Conservation (phyloP, 2,329 filamentous ascomycete genomes). For the Pseudogymnoascus destructans region DNA sequence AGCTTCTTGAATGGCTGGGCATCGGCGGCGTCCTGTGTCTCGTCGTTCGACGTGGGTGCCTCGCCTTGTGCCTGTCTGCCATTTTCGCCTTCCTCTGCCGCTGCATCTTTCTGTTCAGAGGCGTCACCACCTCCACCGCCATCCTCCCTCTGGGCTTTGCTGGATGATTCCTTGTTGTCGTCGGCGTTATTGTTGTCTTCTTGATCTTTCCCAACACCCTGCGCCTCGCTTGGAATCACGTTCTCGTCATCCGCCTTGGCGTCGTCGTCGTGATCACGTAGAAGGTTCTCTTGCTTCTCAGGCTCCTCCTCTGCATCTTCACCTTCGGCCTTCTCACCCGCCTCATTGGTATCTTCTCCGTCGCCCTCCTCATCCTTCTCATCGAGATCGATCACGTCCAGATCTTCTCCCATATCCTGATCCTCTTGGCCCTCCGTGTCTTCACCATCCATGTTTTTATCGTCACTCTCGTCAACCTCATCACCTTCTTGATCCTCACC, state of each 20-base stretch:
- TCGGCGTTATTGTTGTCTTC: constrained; percentile 46
- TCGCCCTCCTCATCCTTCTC: constrained; percentile 21
- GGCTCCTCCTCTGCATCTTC: constrained; percentile 39
- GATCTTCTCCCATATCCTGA: constrained; percentile 25
- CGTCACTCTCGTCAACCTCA: constrained; percentile 29
- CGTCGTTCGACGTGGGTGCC: constrained; percentile 26
- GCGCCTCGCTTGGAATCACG: constrained; percentile 47
- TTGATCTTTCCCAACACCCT: constrained; percentile 51
- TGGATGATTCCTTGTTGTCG: constrained; percentile 46
- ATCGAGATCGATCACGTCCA: constrained; percentile 24
- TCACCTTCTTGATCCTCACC: constrained; percentile 23
- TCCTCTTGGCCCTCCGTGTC: constrained; percentile 30
- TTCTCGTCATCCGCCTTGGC: constrained; percentile 45
- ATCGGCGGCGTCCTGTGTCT: constrained; percentile 31
- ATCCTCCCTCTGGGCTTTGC: constrained; percentile 50
- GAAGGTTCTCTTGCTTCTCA: constrained; percentile 33
- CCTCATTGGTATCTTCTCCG: constrained; percentile 37
- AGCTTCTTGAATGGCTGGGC: constrained; percentile 82
- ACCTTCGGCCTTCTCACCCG: constrained; percentile 34
- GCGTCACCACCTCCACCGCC: constrained; percentile 53
- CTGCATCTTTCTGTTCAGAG: constrained; percentile 48
- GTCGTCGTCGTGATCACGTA: constrained; percentile 32
- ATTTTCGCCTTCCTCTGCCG: constrained; percentile 49
- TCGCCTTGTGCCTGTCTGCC: constrained; percentile 32
- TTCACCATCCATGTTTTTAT: constrained; percentile 32